phyloP scores from a whole-genome alignment of 2,329 filamentous ascomycete species.

The Lecanosticta acicola region DNA sequence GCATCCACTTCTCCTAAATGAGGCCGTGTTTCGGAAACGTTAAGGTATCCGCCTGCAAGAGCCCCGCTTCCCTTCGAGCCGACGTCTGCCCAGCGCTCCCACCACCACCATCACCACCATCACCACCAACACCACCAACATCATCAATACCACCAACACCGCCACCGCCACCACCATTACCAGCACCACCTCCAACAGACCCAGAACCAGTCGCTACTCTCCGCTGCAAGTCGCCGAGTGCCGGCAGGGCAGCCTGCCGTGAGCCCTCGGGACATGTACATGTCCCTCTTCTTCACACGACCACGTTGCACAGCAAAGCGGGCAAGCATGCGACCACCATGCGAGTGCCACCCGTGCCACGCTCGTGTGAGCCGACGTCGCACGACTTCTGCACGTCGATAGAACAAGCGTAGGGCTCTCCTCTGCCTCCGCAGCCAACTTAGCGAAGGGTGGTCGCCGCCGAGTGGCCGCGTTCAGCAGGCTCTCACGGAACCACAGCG shows the following conservation, averaged over 20 bases:
- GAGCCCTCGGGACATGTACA: no score
- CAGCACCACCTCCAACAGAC: no score
- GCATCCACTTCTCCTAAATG: background rate
- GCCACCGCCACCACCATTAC: no score
- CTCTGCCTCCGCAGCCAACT: no score
- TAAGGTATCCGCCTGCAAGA: background rate
- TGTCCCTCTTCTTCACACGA: background rate
- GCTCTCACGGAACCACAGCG: conserved; percentile 7
- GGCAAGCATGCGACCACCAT: conserved; percentile 5
- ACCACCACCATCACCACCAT: background rate
- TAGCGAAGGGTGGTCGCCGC: background rate
- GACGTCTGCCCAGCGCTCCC: background rate
- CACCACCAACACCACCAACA: no score
- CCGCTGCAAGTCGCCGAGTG: no score
- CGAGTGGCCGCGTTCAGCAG: conserved; percentile 2
- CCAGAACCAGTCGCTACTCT: no score
- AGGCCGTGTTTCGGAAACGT: background rate
- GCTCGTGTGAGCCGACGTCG: background rate
- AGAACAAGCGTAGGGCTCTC: conserved; percentile 1
- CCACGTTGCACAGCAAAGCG: background rate
- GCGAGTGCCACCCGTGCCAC: conserved; percentile 6
- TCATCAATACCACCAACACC: no score
- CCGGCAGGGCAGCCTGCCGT: no score
- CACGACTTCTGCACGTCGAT: conserved; percentile 6
- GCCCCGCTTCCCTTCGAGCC: background rate